A percentile compares a stretch with the other conserved stretches of the same genome.
Evolutionary conservation across 2,329 filamentous ascomycete genomes (phyloP).

Genomic region (Penicillium sp.): DNA sequence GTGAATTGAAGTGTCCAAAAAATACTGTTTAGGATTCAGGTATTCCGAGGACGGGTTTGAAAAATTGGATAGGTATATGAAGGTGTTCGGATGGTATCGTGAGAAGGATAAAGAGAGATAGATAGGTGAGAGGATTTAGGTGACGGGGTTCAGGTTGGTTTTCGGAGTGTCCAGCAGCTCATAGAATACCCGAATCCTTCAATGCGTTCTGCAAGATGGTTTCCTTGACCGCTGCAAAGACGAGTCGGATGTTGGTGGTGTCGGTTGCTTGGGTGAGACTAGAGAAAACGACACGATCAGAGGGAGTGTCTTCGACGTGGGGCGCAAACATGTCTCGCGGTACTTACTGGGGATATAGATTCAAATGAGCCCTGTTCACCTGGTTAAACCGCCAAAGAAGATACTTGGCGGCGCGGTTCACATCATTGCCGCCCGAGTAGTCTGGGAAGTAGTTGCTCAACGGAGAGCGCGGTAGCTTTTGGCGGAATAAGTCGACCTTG

Average conservation of each 20-base stretch:
- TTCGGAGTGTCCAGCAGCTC: conserved; percentile 12
- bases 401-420: conserved; percentile 98
- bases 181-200: conserved; percentile 96
- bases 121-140: not conserved
- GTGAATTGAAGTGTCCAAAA: not conserved
- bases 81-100: not conserved
- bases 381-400: conserved; percentile 98
- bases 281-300: conserved; percentile 32
- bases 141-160: not conserved
- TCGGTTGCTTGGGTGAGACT: conserved; percentile 98
- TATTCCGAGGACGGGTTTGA: not conserved
- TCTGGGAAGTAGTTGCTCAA: conserved; percentile 96
- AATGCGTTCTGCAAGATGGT: conserved; percentile 98
- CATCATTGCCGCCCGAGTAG: conserved; percentile 96
- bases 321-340: conserved; percentile 4
- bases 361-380: conserved; percentile 93
- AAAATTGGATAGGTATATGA: not conserved
- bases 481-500: conserved; percentile 98
- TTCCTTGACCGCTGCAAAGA: conserved; percentile 98
- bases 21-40: not conserved
- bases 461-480: conserved; percentile 87
- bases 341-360: conserved; percentile 94
- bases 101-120: not conserved
- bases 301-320: not conserved
- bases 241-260: conserved; percentile 95